These are phyloP conservation scores for Alternaria brassicae DNA, from an alignment of 2,329 filamentous ascomycete species.

Conservation along the genomic window DNA sequence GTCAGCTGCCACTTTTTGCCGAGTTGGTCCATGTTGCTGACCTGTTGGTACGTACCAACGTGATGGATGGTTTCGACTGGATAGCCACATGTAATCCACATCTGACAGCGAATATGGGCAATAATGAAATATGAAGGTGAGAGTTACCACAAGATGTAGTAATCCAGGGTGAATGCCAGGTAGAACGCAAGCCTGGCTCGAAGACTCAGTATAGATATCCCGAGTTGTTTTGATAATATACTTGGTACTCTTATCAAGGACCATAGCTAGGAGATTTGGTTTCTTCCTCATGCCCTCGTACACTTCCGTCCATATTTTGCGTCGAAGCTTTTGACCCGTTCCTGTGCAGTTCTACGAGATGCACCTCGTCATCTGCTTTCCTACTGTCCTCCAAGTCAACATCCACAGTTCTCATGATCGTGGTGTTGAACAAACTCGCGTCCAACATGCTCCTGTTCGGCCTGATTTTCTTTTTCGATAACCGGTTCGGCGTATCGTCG, in stretches of 20 bases:
- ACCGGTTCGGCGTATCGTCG: conserved; percentile 5
- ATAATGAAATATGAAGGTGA: too few relatives aligned
- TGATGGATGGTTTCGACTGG: too few relatives aligned
- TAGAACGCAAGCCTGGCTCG: not conserved
- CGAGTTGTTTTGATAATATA: not conserved
- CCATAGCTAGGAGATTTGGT: not conserved
- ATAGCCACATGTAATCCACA: too few relatives aligned
- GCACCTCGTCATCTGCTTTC: not conserved
- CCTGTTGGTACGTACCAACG: too few relatives aligned
- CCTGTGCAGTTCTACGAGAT: not conserved
- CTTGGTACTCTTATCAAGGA: not conserved
- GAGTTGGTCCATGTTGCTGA: not conserved
- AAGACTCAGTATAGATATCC: not conserved
- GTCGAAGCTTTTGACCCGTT: not conserved
- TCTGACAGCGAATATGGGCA: too few relatives aligned
- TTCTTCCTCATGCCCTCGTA: not conserved
- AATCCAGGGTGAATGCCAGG: too few relatives aligned
- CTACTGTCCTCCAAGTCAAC: not conserved
- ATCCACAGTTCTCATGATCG: not conserved
- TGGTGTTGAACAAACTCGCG: not conserved
- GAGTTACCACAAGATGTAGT: too few relatives aligned
- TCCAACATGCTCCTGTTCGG: not conserved
- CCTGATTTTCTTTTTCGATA: not conserved
- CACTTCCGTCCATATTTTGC: not conserved
- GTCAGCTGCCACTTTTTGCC: not conserved